Base-by-base conservation (phyloP, 148 eudicot genomes). In the Drosera capensis region DNA sequence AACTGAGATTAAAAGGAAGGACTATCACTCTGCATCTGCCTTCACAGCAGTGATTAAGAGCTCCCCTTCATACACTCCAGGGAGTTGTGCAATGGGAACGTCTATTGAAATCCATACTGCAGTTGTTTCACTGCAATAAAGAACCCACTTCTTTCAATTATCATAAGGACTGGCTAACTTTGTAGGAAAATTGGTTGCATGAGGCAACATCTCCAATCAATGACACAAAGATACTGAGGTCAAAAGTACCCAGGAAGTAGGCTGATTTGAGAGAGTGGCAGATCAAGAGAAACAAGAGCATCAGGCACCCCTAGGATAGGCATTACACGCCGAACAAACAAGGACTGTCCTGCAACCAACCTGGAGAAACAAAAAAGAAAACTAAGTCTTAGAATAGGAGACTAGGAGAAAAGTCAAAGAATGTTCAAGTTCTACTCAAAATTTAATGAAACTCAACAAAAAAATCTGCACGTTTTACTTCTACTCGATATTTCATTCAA, bases 281-380 rank as follows among this genome's bases (percentile, higher is more conserved):
- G 43, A 57, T 84, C 76, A 73, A 90, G 83, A 31, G 99, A 95
- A 43, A 90, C 93, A 60, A 90, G 99, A 50, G 99, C 99, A 90
- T 90, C 99, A 20, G 99, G 99, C 60, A 90, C 88, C 14, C 99
- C 99, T 62, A 90, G 70, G 48, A 90, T 48, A 23, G 99, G 80
- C 31, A 72, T 87, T 54, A 90, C 99, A 44, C 80, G 85, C 55
- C 88, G 62, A 51, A 90, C 38, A 52, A 65, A 73, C 45, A 90
- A 23, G 19, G 99, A 80, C 54, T 76, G 67, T 19, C 85, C 95
- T 4, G 68, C 65, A 49, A 71, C 52, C 71, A 90, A 70, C 71
- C 99, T 90, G 78, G 17, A 53, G 17, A 61, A 3, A 46, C 30
- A 48, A 45, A 51, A 46, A 21, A 52, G 40, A 22, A 40, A 15